Base-by-base conservation (phyloP, 192 early-diverging fungal genomes). In the Coemansia sp. region DNA sequence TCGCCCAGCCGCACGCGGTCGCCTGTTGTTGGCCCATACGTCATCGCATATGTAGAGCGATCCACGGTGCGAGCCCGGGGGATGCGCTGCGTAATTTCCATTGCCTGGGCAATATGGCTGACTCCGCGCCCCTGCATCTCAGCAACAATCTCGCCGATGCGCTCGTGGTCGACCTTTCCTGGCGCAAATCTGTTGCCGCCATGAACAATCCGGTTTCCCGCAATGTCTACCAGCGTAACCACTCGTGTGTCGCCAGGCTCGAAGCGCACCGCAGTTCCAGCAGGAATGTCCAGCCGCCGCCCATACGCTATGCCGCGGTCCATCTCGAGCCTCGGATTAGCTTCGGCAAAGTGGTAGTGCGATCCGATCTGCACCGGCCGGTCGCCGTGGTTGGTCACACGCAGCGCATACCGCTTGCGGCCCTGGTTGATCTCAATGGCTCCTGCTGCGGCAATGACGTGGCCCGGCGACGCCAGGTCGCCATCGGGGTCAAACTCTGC, bases 321-420 rank as follows among this genome's bases (percentile, higher is more conserved):
- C 83, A 98, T 96, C 55, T 70, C 59, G 15, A 98, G 80, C 25
- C 63, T 57, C 7, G 88, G 82, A 72, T 98, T 98, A 37, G 90
- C 84, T 75, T 98, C 96, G 58, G 96, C 93, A 68, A 98, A 93
- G 66, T 98, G 96, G 75, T 90, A 98, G 81, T 98, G 96, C 5
- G 92, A 94, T 11, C 96, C 96, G 43, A 98, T 88, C 81, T 97
- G 91, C 60, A 98, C 87, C 5, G 96, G 93, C 24, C 96, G 84
- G 73, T 98, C 96, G 2, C 96, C 96, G 56, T 88, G 86, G 83
- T 98, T 98, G 12, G 88, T 93, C 15, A 98, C 94, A 3, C 79
- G 84, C 27, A 98, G 56, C 2, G 81, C 67, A 47, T 84, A 60
- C 4, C 94, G 85, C 63, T 71, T 62, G 22, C 95, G 84, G 15